These are phyloP conservation scores for Collybia sordida DNA, from an alignment of 768 basidiomycete genomes.

Conservation along the genomic window DNA sequence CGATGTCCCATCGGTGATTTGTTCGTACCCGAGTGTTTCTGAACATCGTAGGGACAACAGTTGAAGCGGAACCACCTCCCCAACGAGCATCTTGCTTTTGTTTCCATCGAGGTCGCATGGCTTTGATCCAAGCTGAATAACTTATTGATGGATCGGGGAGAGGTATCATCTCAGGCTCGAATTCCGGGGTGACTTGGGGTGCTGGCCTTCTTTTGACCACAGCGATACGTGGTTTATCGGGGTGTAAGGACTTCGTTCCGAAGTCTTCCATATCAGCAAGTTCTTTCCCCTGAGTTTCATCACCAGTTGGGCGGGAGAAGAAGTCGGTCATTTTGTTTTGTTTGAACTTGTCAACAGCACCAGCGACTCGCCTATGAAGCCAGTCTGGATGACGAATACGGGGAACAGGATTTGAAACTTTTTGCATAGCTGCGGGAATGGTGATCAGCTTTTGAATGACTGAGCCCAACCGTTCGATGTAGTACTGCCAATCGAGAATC, in stretches of 20 bases:
- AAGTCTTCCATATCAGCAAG: slow-evolving; percentile 66
- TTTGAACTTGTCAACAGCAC: slow-evolving; percentile 92
- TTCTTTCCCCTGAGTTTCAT: slow-evolving; percentile 28
- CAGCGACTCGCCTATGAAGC: slow-evolving; percentile 89
- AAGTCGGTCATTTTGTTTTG: slow-evolving; percentile 98
- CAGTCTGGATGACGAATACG: slow-evolving; percentile 97
- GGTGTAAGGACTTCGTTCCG: slow-evolving; percentile 22
- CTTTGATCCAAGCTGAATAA: slow-evolving; percentile 78
- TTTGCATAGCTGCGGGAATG: slow-evolving; percentile 98
- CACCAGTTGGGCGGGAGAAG: slow-evolving; percentile 53
- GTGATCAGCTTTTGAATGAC: slow-evolving; percentile 99
- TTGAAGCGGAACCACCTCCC: slow-evolving; percentile 34
- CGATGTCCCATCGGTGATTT: slow-evolving; percentile 83
- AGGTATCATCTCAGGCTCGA: slow-evolving; percentile 34
- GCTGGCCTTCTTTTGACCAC: slow-evolving; percentile 51
- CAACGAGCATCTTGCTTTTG: slow-evolving; percentile 48
- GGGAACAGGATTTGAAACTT: slow-evolving; percentile 94
- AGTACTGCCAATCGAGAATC: slow-evolving; percentile 98
- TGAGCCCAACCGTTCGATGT: slow-evolving; percentile 95
- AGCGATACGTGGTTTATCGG: slow-evolving; percentile 43
- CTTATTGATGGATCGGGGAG: slow-evolving; percentile 63
- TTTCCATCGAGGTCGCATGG: slow-evolving; percentile 79
- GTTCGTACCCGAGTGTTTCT: slow-evolving; percentile 55
- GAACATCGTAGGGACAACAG: slow-evolving; percentile 73
- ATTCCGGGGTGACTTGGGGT: slow-evolving; percentile 43